Evolutionary conservation across 2,329 filamentous ascomycete genomes (phyloP), one percentile per base, ranked within the genome.

Genomic region (Exophiala sideris): DNA sequence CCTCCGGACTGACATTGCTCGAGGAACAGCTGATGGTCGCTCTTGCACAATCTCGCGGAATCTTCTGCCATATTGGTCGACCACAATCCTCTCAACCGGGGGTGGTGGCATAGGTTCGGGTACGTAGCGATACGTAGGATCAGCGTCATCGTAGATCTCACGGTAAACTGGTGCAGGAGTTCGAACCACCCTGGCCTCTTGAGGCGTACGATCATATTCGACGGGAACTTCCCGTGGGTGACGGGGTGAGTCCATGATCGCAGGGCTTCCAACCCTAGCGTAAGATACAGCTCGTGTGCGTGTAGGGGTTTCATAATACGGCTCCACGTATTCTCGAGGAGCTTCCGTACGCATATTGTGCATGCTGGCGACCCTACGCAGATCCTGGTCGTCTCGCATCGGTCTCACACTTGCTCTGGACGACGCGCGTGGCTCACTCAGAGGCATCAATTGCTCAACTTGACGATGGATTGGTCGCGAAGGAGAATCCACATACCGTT

Each of bases 61-160:
- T 67, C 89, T 84, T 67, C 89, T 88, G 38, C 91, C 91, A 70
- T 85, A 89, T 58, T 88, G 84, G 71, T 96, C 91, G 50, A 95
- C 78, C 33, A 95, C 79, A 59, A 96, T 86, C 57, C 86, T 83
- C 51, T 85, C 76, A 42, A 81, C 74, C 14, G 81, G 78, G 5
- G 81, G 76, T 46, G 76, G 71, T 33, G 70, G 62, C 29, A 69
- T 64, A 35, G 73, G 57, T 56, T 75, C 73, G 45, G 72, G 65
- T 44, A 66, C 54, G 49, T 69, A 64, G 36, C 74, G 76, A 39
- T 69, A 67, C 33, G 76, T 73, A 32, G 79, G 73, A 24, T 67
- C 66, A 35, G 69, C 70, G 47, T 73, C 71, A 39, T 71, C 69
- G 56, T 74, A 76, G n/a, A 69, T 57, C 45, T 73, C 71, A 16